Evolutionary conservation across 192 early-diverging fungal genomes (phyloP).

Genomic region (Mortierella claussenii): DNA sequence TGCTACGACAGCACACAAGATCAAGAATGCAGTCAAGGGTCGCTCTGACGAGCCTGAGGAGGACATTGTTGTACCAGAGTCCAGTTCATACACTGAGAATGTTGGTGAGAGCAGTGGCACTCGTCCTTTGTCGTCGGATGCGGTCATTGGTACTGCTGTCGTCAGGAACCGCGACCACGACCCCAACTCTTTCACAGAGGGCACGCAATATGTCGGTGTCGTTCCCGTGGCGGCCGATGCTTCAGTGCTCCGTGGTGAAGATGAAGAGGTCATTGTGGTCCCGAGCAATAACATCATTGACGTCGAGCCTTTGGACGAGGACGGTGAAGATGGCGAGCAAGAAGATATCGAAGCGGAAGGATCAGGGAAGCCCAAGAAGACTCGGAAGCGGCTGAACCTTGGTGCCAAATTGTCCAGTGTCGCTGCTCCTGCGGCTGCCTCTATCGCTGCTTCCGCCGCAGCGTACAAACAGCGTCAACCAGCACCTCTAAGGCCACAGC

Average conservation of each 20-base stretch:
- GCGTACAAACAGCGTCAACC: conserved; percentile 15
- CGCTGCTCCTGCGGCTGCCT: conserved; percentile 1
- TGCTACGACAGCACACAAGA: neutral
- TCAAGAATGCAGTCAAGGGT: neutral
- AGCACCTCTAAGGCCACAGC: neutral
- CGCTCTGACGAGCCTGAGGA: neutral
- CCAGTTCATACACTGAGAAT: neutral
- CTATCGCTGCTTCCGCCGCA: neutral
- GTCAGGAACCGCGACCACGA: neutral
- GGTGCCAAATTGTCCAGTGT: neutral
- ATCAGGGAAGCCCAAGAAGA: neutral
- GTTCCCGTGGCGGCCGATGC: neutral
- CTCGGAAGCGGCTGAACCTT: neutral
- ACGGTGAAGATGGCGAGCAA: neutral
- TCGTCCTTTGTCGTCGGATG: neutral
- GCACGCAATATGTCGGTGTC: neutral
- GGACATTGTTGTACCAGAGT: neutral
- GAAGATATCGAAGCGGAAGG: neutral
- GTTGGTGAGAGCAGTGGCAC: neutral
- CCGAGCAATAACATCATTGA: neutral
- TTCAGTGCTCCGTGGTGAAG: neutral
- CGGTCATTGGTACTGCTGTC: neutral
- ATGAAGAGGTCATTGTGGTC: neutral
- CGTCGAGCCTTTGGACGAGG: neutral
- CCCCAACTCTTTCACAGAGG: neutral